Evolutionary conservation across 2,329 filamentous ascomycete genomes (phyloP).

Genomic region (Parasarocladium wereldwijsianum): DNA sequence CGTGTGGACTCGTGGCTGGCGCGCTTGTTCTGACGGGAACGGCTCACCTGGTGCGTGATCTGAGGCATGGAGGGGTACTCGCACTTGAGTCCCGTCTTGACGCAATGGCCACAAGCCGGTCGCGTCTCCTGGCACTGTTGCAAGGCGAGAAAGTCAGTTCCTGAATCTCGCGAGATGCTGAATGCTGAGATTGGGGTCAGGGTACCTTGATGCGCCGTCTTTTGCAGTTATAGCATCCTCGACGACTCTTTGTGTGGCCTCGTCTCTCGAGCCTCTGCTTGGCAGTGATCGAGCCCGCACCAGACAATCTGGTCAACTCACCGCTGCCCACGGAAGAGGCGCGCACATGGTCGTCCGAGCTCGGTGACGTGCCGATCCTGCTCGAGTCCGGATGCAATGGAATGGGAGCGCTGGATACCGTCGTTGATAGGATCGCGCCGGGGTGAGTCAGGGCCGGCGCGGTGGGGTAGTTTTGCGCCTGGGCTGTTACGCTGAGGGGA

Average conservation of each 20-base stretch:
- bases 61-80: constrained; percentile 41
- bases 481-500: too few relatives aligned
- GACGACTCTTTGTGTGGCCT: constrained; percentile 51
- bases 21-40: constrained; percentile 4
- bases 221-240: constrained; percentile 55
- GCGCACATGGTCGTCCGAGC: constrained; percentile 1
- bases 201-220: constrained; percentile 48
- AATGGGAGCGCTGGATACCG: background rate
- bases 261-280: constrained; percentile 35
- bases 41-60: constrained; percentile 32
- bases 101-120: constrained; percentile 48
- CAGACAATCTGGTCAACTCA: background rate
- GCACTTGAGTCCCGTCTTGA: constrained; percentile 46
- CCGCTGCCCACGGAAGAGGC: constrained; percentile 2
- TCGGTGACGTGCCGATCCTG: constrained; percentile 1
- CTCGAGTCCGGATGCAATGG: background rate
- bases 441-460: too few relatives aligned
- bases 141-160: background rate
- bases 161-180: background rate
- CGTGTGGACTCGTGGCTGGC: background rate
- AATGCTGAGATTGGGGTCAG: too few relatives aligned
- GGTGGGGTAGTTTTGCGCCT: too few relatives aligned
- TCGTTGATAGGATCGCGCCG: too few relatives aligned
- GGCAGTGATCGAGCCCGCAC: background rate
- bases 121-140: constrained; percentile 48